A percentile compares a stretch with the other conserved stretches of the same genome.
Evolutionary conservation across 208 protist species (phyloP).

Genomic region (Leishmania tropica): DNA sequence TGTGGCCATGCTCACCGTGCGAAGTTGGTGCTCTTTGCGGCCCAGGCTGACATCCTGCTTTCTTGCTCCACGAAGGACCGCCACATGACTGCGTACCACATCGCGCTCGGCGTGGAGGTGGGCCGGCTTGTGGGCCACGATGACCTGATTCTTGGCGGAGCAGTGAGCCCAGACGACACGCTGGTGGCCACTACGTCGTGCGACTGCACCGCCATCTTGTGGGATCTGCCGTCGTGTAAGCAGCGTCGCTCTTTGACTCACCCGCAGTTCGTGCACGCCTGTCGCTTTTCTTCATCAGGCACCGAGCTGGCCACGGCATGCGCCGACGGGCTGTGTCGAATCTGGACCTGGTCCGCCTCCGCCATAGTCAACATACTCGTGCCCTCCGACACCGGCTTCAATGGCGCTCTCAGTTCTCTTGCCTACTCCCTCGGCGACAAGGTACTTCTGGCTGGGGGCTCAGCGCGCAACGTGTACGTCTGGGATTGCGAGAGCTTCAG

Average conservation of each 20-base stretch:
- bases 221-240: slow-evolving; percentile 35
- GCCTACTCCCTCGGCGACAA: slow-evolving; percentile 17
- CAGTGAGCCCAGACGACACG: slow-evolving; percentile 18
- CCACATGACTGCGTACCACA: slow-evolving; percentile 28
- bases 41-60: slow-evolving; percentile 20
- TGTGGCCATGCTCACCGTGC: slow-evolving; percentile 25
- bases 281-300: slow-evolving; percentile 24
- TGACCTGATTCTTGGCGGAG: slow-evolving; percentile 30
- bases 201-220: slow-evolving; percentile 31
- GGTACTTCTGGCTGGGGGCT: slow-evolving; percentile 10
- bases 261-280: slow-evolving; percentile 26
- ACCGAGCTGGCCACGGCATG: slow-evolving; percentile 33
- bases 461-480: slow-evolving; percentile 7
- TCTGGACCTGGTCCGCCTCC: slow-evolving; percentile 24
- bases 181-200: slow-evolving; percentile 39
- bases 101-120: slow-evolving; percentile 17
- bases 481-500: slow-evolving; percentile 17
- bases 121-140: slow-evolving; percentile 28
- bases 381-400: slow-evolving; percentile 19
- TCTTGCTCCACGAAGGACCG: slow-evolving; percentile 29
- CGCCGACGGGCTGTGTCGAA: slow-evolving; percentile 33
- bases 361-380: slow-evolving; percentile 14
- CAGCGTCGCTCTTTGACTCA: slow-evolving; percentile 37
- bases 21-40: slow-evolving; percentile 19
- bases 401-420: slow-evolving; percentile 10